A percentile compares a stretch with the other conserved stretches of the same genome.
Evolutionary conservation across 73 alveolate genomes (phyloP).

Genomic region (Symbiodinium pilosum): DNA sequence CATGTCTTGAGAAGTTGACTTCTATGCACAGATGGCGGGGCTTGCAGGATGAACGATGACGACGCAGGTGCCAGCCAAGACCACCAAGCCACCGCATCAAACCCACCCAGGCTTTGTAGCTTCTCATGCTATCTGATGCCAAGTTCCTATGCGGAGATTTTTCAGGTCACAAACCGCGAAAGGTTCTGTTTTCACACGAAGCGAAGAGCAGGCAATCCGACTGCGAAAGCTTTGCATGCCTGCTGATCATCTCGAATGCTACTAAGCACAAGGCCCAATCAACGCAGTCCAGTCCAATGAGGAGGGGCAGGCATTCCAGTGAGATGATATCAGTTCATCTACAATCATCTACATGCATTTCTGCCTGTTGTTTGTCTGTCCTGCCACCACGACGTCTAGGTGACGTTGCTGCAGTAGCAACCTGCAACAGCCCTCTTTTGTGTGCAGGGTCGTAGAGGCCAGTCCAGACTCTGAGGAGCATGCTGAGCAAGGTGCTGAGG

Average conservation of each 20-base stretch:
- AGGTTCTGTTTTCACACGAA: background rate
- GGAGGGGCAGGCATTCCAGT: background rate
- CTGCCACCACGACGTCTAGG: no score
- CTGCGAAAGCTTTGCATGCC: background rate
- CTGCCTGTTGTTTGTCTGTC: no score
- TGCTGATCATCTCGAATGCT: background rate
- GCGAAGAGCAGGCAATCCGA: background rate
- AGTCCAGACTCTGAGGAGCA: no score
- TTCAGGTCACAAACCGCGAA: background rate
- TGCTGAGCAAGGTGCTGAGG: no score
- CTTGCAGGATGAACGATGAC: conserved; percentile 60
- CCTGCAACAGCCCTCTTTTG: no score
- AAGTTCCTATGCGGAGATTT: no score
- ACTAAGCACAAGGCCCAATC: background rate
- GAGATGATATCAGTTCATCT: no score
- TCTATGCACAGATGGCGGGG: background rate
- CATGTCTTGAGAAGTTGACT: background rate
- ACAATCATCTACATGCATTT: no score
- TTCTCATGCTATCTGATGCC: no score
- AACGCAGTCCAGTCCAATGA: background rate
- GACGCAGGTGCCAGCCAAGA: conserved; percentile 12
- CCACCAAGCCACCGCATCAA: no score
- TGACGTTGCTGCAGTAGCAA: no score
- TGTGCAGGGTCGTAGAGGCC: no score
- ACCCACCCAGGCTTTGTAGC: background rate